These are phyloP conservation scores for Fusarium equiseti DNA, from an alignment of 2,329 filamentous ascomycete species.

Conservation along the genomic window DNA sequence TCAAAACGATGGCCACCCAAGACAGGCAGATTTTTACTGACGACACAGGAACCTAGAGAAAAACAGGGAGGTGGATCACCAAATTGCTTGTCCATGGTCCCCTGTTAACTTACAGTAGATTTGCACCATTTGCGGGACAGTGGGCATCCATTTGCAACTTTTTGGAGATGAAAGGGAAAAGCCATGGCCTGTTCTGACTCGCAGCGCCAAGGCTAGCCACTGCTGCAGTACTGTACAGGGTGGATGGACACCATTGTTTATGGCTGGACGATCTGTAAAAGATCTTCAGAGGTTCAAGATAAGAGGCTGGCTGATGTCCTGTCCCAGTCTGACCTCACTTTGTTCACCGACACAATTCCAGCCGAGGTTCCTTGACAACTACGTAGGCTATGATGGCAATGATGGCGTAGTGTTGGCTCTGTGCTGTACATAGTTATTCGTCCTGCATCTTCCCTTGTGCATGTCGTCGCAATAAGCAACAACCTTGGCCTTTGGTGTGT, in stretches of 20 bases:
- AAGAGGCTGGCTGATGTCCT: slow-evolving; percentile 10
- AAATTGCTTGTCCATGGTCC: slow-evolving; percentile 32
- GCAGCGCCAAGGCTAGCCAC: slow-evolving; percentile 13
- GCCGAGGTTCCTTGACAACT: neutral
- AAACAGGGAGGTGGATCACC: slow-evolving; percentile 34
- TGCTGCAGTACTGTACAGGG: slow-evolving; percentile 3
- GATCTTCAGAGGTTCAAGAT: neutral
- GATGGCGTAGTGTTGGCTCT: neutral
- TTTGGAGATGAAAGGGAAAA: slow-evolving; percentile 21
- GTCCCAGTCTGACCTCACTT: slow-evolving; percentile 1
- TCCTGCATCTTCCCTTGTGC: slow-evolving; percentile 5
- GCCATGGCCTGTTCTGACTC: slow-evolving; percentile 33
- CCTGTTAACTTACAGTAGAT: slow-evolving; percentile 25
- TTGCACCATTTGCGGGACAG: slow-evolving; percentile 27
- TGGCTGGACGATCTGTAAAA: slow-evolving; percentile 1
- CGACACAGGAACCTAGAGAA: slow-evolving; percentile 8
- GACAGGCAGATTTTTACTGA: neutral
- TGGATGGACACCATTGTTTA: neutral
- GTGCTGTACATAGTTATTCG: neutral
- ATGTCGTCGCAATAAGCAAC: slow-evolving; percentile 34
- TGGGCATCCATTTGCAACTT: neutral
- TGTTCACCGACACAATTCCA: neutral
- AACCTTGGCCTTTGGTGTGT: slow-evolving; percentile 23
- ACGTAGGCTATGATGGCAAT: neutral
- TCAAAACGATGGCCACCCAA: neutral